Percentiles rank a stretch among this genome's conserved stretches.
phyloP scores from a whole-genome alignment of 805 yeast genomes.

The Spathaspora boniae region DNA sequence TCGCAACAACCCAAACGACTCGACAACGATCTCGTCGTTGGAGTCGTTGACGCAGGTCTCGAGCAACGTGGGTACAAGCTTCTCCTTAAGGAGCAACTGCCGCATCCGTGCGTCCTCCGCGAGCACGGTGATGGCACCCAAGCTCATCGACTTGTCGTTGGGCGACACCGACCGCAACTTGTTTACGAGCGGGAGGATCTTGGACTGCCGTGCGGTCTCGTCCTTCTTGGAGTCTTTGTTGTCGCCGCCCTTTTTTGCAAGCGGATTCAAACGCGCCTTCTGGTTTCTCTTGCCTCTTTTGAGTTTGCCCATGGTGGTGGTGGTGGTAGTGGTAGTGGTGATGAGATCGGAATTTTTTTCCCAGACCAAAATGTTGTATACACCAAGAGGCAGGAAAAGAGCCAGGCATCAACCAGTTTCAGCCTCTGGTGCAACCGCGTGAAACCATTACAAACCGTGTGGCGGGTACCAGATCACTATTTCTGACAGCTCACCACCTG shows the following conservation, averaged over 20 bases:
- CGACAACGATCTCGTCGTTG: slow-evolving; percentile 73
- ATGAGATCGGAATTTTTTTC: not conserved
- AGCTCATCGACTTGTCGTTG: slow-evolving; percentile 74
- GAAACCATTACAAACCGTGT: too few relatives aligned
- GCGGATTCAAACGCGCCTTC: slow-evolving; percentile 34
- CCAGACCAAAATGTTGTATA: too few relatives aligned
- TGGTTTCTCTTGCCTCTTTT: slow-evolving; percentile 52
- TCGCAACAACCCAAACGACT: slow-evolving; percentile 76
- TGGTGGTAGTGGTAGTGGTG: not conserved
- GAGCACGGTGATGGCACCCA: slow-evolving; percentile 67
- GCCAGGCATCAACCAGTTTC: too few relatives aligned
- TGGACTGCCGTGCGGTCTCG: slow-evolving; percentile 47
- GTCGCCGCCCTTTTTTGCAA: slow-evolving; percentile 12
- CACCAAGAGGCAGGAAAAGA: too few relatives aligned
- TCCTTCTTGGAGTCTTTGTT: slow-evolving; percentile 33
- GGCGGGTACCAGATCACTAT: not conserved
- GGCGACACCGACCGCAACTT: slow-evolving; percentile 60
- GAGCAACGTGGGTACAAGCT: slow-evolving; percentile 59
- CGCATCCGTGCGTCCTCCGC: slow-evolving; percentile 69
- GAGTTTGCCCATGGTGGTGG: slow-evolving; percentile 61
- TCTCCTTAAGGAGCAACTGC: slow-evolving; percentile 63
- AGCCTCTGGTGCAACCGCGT: too few relatives aligned
- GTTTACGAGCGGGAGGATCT: slow-evolving; percentile 64
- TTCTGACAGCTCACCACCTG: not conserved
- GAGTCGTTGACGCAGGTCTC: slow-evolving; percentile 64